Evolutionary conservation across 2,329 filamentous ascomycete genomes (phyloP).

Genomic region (Trichoderma koningiopsis): DNA sequence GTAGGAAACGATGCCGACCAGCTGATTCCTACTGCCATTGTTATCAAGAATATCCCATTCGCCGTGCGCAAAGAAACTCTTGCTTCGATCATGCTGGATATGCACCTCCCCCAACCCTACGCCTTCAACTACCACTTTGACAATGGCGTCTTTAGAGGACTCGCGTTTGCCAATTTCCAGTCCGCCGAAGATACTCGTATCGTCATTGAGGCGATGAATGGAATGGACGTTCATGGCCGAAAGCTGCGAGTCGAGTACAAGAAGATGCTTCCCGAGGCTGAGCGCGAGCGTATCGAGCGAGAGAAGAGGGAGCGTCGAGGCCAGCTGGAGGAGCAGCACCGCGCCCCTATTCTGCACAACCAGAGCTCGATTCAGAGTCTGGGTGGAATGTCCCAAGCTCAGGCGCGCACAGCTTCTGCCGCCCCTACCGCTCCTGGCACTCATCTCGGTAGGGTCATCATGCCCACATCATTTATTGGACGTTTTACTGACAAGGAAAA

Average conservation of each 20-base stretch:
- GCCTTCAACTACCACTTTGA: conserved; percentile 99
- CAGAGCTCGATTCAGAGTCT: conserved; percentile 87
- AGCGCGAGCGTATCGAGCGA: conserved; percentile 92
- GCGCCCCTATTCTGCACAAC: conserved; percentile 73
- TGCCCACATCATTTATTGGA: conserved; percentile 23
- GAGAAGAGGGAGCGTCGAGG: conserved; percentile 96
- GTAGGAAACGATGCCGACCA: conserved; percentile 68
- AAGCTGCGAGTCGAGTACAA: conserved; percentile 98
- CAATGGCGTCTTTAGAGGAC: conserved; percentile 91
- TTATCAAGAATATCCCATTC: conserved; percentile 99
- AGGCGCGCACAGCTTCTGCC: conserved; percentile 48
- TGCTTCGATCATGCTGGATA: conserved; percentile 88
- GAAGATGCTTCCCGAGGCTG: conserved; percentile 96
- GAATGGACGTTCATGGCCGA: conserved; percentile 90
- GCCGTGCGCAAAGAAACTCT: conserved; percentile 97
- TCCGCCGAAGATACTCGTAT: conserved; percentile 89
- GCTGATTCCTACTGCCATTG: conserved; percentile 95
- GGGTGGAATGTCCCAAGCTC: conserved; percentile 64
- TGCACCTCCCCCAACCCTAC: conserved; percentile 91
- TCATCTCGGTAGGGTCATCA: conserved; percentile 44
- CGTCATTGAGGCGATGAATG: conserved; percentile 93
- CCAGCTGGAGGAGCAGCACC: conserved; percentile 95
- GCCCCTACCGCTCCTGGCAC: conserved; percentile 28
- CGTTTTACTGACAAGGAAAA: conserved; percentile 3
- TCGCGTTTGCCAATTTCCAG: conserved; percentile 98